Evolutionary conservation across 2,329 filamentous ascomycete genomes (phyloP), one percentile per base, ranked within the genome.

Genomic region (Fusarium mexicanum): DNA sequence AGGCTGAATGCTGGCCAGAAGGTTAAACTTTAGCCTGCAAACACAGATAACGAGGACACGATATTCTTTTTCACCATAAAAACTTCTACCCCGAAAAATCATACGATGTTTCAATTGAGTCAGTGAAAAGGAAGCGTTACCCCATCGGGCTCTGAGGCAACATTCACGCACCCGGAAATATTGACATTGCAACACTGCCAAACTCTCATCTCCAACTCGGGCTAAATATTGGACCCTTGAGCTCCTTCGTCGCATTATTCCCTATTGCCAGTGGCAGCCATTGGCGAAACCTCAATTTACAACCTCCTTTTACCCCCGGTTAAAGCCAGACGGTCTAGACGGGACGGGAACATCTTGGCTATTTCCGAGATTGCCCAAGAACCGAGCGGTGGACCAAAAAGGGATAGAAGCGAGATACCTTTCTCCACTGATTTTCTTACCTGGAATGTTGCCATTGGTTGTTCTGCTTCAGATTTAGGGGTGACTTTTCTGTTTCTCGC

Each of bases 281-380:
- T 9, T 61, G 48, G 24, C 48, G 38, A 44, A 10, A 29, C 10
- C 29, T 24, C 43, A 61, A 61, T 64, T 61, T 10, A 48, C 61
- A 33, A 22, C 18, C 41, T 35, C 54, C 55, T 37, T 29, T 46
- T 33, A n/a, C 46, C 58, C 26, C 64, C 64, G 55, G 57, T 29
- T 44, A 59, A 69, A 44, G n/a, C 37, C 22, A n/a, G 26, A 20
- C 24, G 37, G 48, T 48, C 38, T 47, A 50, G 44, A 40, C 24
- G 24, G 51, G 33, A 48, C 31, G 35, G 35, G 35, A 55, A 31
- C 51, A 37, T 33, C 46, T 46, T 58, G n/a, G 55, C n/a, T 65
- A 70, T 59, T 65, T 65, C 67, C 66, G 67, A 59, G 66, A 69
- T 64, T 69, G 59, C n/a, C 24, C 35, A 47, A 53, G 46, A 24